Percentiles rank a stretch among this genome's conserved stretches.
Conservation (phyloP, 306 rosid species). For the Bauhinia variegata region DNA sequence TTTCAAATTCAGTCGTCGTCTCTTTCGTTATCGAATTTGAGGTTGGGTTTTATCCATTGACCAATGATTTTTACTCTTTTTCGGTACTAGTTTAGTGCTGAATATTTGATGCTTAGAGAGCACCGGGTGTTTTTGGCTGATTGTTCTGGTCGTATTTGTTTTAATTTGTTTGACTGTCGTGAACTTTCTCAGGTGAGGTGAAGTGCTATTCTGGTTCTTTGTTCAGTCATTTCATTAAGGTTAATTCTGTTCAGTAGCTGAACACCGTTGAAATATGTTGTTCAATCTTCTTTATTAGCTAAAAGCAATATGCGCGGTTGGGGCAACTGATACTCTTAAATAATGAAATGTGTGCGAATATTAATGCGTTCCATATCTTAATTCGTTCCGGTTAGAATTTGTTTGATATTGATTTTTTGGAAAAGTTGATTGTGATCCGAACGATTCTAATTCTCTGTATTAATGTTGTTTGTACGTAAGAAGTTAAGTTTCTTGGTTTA, state of each 20-base stretch:
- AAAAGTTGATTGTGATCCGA: too few relatives aligned
- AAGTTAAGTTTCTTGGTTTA: too few relatives aligned
- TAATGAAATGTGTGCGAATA: too few relatives aligned
- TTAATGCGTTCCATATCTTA: too few relatives aligned
- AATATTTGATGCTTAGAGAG: neutral
- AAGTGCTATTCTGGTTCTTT: neutral
- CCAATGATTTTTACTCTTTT: neutral
- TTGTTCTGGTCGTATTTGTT: neutral
- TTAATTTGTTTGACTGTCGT: neutral
- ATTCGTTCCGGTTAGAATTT: too few relatives aligned
- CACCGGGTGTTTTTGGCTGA: slow-evolving; percentile 15
- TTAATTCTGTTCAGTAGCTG: neutral
- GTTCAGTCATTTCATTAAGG: neutral
- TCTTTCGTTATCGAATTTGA: neutral
- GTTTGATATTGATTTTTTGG: too few relatives aligned
- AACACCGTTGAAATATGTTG: too few relatives aligned
- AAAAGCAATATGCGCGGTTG: too few relatives aligned
- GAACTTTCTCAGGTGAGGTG: neutral
- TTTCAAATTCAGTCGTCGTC: neutral
- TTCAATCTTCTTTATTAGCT: too few relatives aligned
- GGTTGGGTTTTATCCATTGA: neutral
- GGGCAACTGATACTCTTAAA: too few relatives aligned
- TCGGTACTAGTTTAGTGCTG: neutral
- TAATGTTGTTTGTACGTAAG: too few relatives aligned
- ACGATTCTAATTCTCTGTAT: too few relatives aligned